Percentiles rank a stretch among this genome's conserved stretches.
Conservation (phyloP, 179 eudicot species). For the Actinidia chinensis region DNA sequence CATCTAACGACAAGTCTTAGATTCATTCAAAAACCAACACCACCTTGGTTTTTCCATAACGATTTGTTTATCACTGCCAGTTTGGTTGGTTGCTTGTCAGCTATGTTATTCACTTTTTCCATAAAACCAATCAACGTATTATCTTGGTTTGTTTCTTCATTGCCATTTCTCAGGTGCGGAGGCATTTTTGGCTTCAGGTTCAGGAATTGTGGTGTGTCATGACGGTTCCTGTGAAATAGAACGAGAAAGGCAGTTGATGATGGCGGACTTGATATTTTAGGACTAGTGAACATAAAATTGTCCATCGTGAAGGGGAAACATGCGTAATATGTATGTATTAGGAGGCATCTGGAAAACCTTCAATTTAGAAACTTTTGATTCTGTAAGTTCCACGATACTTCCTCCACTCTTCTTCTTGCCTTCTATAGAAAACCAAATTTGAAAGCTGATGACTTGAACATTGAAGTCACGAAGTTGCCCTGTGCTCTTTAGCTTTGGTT, state of each 20-base stretch:
- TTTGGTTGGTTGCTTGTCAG: no score
- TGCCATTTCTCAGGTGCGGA: slow-evolving; percentile 38
- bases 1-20: no score
- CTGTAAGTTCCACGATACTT: slow-evolving; percentile 51
- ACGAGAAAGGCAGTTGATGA: slow-evolving; percentile 55
- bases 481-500: no score
- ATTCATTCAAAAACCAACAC: no score
- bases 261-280: slow-evolving; percentile 50
- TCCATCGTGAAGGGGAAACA: slow-evolving; percentile 60
- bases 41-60: no score
- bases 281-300: slow-evolving; percentile 42
- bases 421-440: not conserved
- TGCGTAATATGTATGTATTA: no score
- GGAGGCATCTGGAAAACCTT: slow-evolving; percentile 53
- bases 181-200: slow-evolving; percentile 53
- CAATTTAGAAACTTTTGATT: slow-evolving; percentile 56
- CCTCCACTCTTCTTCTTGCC: slow-evolving; percentile 6
- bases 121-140: no score
- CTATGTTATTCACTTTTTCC: no score
- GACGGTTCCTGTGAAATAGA: slow-evolving; percentile 52
- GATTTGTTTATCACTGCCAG: no score
- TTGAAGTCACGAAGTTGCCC: not conserved
- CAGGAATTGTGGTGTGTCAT: slow-evolving; percentile 64
- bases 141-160: no score
- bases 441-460: not conserved